phyloP scores from a whole-genome alignment of 1,284 basidiomycete genomes.

The Apiotrichum veenhuisii region DNA sequence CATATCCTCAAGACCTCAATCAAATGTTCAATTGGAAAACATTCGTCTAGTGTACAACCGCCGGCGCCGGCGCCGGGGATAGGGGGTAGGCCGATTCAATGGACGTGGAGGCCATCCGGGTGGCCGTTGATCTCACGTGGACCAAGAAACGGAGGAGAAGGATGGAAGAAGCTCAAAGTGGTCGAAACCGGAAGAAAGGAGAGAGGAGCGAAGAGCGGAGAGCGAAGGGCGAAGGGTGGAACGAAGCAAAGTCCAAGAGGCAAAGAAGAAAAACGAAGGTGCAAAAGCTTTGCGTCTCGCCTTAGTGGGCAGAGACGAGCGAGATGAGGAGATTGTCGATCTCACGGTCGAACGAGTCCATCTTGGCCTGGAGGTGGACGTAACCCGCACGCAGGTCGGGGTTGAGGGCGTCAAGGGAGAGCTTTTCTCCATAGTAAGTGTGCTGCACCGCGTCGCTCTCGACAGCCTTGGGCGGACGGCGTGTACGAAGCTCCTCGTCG shows the following conservation, averaged over 20 bases:
- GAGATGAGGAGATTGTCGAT: conserved; percentile 62
- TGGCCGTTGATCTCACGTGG: no score
- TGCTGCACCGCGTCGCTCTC: conserved; percentile 63
- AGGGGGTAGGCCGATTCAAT: not conserved
- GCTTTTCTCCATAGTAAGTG: conserved; percentile 62
- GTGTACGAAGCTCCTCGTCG: conserved; percentile 18
- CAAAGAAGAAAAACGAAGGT: not conserved
- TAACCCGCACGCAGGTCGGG: conserved; percentile 69
- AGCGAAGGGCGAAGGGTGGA: not conserved
- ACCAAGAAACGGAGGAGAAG: no score
- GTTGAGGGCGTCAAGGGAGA: conserved; percentile 60
- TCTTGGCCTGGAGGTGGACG: conserved; percentile 62
- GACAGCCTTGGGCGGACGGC: conserved; percentile 14
- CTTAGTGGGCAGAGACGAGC: conserved; percentile 13
- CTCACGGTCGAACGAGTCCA: conserved; percentile 69
- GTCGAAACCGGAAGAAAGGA: no score
- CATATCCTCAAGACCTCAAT: no score
- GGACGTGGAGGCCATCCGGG: not conserved
- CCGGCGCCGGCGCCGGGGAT: not conserved
- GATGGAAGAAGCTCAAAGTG: no score
- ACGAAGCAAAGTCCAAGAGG: not conserved
- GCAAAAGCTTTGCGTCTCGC: not conserved
- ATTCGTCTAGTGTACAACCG: not conserved
- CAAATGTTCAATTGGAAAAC: no score
- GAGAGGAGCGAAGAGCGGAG: no score